A percentile compares a stretch with the other conserved stretches of the same genome.
Evolutionary conservation across 1,139 yeast genomes (phyloP).

Genomic region (Suhomyces anneliseae): DNA sequence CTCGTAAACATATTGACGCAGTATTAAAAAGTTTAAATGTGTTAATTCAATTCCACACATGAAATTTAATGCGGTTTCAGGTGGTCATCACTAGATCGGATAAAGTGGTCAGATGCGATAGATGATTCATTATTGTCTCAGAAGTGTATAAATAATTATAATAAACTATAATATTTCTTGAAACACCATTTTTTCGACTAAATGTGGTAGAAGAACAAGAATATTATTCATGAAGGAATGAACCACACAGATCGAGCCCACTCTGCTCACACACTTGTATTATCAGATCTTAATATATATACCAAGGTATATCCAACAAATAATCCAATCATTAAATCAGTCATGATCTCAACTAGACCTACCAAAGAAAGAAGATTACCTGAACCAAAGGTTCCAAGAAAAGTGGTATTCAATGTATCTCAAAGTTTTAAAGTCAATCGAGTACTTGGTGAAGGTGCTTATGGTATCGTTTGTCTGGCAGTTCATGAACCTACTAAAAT

Average conservation of each 20-base stretch:
- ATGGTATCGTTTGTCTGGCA: conserved; percentile 46
- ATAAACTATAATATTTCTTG: neutral
- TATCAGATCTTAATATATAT: conserved; percentile 6
- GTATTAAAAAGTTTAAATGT: no score
- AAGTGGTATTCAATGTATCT: conserved; percentile 23
- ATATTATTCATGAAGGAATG: neutral
- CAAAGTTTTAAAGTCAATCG: conserved; percentile 39
- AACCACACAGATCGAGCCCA: neutral
- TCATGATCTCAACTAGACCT: conserved; percentile 9
- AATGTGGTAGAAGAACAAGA: neutral
- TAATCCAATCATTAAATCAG: neutral
- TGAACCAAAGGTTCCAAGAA: conserved; percentile 5
- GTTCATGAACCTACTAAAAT: conserved; percentile 38
- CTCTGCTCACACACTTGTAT: neutral
- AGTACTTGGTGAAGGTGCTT: conserved; percentile 48
- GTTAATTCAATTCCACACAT: no score
- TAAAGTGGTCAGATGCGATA: neutral
- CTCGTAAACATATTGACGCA: no score
- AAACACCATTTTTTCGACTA: neutral
- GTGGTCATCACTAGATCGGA: neutral
- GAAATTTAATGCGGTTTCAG: neutral
- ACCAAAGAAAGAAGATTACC: neutral
- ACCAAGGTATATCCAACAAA: conserved; percentile 1
- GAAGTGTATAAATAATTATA: neutral
- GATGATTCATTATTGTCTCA: neutral